These are phyloP conservation scores for Elaeis guineensis DNA, from an alignment of 176 grass and related monocot species.

Conservation along the genomic window DNA sequence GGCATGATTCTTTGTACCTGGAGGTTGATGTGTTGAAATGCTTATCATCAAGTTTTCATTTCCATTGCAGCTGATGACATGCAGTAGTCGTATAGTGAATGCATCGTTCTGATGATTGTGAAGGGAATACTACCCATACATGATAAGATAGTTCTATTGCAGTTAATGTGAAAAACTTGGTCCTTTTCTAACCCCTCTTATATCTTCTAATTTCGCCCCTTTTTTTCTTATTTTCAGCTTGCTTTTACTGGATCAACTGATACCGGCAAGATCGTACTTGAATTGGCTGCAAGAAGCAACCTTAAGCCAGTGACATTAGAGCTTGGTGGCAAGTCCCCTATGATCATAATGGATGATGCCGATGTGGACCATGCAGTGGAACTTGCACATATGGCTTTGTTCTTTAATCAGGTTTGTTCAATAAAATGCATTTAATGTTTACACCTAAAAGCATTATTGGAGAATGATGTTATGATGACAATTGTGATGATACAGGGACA, in stretches of 20 bases:
- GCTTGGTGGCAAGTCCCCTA: constrained; percentile 91
- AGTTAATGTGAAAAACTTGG: too few species aligned
- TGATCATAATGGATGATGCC: constrained; percentile 85
- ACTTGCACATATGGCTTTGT: constrained; percentile 77
- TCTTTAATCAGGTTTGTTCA: constrained; percentile 86
- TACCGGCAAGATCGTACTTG: constrained; percentile 69
- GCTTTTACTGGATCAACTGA: constrained; percentile 83
- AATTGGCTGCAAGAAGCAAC: constrained; percentile 89
- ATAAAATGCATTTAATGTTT: background rate
- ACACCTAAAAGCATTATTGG: too few species aligned
- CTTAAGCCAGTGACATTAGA: constrained; percentile 87
- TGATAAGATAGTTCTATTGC: too few species aligned
- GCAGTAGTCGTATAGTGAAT: too few species aligned
- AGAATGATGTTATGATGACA: background rate
- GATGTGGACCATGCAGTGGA: constrained; percentile 79
- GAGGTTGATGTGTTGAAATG: too few species aligned
- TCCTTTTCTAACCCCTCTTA: too few species aligned
- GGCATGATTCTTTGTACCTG: too few species aligned
- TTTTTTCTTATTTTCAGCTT: constrained; percentile 23
- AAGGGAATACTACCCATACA: too few species aligned
- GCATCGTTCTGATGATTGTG: too few species aligned
- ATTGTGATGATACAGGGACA: constrained; percentile 46
- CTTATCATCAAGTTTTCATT: too few species aligned
- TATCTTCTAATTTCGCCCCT: background rate
- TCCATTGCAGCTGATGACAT: too few species aligned